Percentiles rank a stretch among this genome's conserved stretches.
phyloP scores from a whole-genome alignment of 164 flowering plant genomes.

The Santalum album region DNA sequence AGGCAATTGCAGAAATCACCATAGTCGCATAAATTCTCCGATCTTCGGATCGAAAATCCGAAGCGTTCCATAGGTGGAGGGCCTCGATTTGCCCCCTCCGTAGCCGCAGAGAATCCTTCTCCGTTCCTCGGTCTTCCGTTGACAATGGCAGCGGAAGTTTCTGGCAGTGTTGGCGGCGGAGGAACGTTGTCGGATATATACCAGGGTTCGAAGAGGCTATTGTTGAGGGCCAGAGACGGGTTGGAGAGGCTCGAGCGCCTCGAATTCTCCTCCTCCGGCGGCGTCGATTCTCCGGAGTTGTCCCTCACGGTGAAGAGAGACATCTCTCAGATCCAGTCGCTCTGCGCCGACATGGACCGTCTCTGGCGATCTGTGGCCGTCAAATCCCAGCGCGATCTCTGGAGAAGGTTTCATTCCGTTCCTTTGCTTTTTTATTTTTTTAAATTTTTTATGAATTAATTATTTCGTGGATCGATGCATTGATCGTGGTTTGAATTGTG shows the following conservation, averaged over 20 bases:
- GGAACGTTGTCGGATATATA: slow-evolving; percentile 76
- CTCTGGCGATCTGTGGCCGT: slow-evolving; percentile 76
- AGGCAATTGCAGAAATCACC: too few relatives aligned
- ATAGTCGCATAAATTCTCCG: too few relatives aligned
- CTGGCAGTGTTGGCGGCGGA: slow-evolving; percentile 48
- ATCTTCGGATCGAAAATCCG: too few relatives aligned
- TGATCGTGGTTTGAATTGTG: too few relatives aligned
- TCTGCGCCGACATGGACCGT: slow-evolving; percentile 77
- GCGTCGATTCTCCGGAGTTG: slow-evolving; percentile 59
- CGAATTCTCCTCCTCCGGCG: slow-evolving; percentile 32
- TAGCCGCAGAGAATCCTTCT: too few relatives aligned
- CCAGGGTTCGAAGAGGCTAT: slow-evolving; percentile 44
- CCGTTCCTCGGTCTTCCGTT: too few relatives aligned
- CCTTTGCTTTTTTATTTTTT: not conserved
- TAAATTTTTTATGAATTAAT: too few relatives aligned
- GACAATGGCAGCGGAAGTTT: not conserved
- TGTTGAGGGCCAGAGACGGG: slow-evolving; percentile 48
- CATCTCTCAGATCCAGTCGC: slow-evolving; percentile 71
- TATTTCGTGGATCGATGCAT: too few relatives aligned
- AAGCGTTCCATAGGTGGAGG: too few relatives aligned
- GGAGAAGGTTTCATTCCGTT: slow-evolving; percentile 54
- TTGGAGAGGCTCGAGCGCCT: slow-evolving; percentile 75
- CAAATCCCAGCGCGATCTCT: slow-evolving; percentile 89
- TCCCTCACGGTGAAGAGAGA: slow-evolving; percentile 46
- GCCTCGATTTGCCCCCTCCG: too few relatives aligned